These are phyloP conservation scores for Protomyces inundatus DNA, from an alignment of 1,139 yeast species.

Conservation along the genomic window DNA sequence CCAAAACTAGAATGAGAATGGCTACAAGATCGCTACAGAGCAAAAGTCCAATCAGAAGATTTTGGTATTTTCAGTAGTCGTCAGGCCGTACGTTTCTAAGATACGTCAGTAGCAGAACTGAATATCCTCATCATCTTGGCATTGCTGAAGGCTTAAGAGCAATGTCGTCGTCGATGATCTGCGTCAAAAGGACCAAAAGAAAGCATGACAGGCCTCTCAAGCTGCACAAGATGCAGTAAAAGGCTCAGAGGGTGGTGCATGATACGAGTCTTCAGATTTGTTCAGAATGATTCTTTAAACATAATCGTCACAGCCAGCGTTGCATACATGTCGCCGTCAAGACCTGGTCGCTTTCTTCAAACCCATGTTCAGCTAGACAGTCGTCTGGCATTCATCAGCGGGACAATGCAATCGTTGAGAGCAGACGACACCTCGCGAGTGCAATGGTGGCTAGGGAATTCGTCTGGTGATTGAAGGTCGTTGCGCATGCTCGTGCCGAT, in stretches of 20 bases:
- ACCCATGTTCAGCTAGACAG: too few species aligned
- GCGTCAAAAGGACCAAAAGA: not conserved
- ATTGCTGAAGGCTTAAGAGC: too few species aligned
- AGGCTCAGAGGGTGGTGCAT: conserved; percentile 2
- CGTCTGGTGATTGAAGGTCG: too few species aligned
- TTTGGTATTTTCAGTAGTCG: not conserved
- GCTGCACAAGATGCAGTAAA: not conserved
- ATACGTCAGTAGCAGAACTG: conserved; percentile 1
- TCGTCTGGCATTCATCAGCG: too few species aligned
- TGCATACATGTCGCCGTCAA: not conserved
- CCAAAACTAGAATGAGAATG: too few species aligned
- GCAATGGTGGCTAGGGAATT: too few species aligned
- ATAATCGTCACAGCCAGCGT: not conserved
- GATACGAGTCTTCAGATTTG: not conserved
- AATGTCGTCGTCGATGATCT: too few species aligned
- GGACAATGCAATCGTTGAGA: too few species aligned
- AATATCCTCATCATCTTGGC: not conserved
- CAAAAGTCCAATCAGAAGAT: not conserved
- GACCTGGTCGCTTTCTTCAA: not conserved
- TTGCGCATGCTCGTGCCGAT: too few species aligned
- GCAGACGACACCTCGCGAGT: too few species aligned
- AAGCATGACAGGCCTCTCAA: not conserved
- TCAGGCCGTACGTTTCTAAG: not conserved
- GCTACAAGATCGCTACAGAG: too few species aligned
- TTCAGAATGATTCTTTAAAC: not conserved